phyloP scores from a whole-genome alignment of 1,284 basidiomycete species.

The Veloporphyrellus conicus region DNA sequence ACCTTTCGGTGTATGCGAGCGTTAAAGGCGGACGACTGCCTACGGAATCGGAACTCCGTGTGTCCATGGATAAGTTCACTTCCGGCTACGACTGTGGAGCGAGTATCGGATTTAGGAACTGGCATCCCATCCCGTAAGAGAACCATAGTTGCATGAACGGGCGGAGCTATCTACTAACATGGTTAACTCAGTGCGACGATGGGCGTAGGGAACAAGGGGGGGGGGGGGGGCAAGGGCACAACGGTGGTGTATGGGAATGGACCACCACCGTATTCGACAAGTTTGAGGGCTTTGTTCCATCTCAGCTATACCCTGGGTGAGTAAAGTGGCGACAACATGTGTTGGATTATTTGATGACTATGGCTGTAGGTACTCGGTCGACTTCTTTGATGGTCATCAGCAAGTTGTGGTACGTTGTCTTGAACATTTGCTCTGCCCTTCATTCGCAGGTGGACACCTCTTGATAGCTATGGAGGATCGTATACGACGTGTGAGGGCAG shows the following conservation, averaged over 20 bases:
- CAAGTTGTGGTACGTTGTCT: conserved; percentile 67
- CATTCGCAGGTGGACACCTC: conserved; percentile 5
- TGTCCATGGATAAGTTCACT: conserved; percentile 71
- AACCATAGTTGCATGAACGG: background rate
- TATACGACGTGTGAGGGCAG: conserved; percentile 60
- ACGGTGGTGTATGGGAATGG: conserved; percentile 99
- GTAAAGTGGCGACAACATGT: conserved; percentile 8
- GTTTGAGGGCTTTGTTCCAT: conserved; percentile 73
- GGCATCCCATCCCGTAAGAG: conserved; percentile 87
- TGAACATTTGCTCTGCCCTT: background rate
- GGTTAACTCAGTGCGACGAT: conserved; percentile 53
- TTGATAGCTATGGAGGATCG: conserved; percentile 80
- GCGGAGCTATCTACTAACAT: conserved; percentile 5
- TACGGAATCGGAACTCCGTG: conserved; percentile 81
- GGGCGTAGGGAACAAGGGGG: conserved; percentile 44
- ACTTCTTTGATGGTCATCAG: conserved; percentile 87
- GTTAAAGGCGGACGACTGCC: conserved; percentile 89
- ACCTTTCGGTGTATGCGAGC: conserved; percentile 75
- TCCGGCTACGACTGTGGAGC: conserved; percentile 68
- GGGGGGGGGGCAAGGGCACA: conserved; percentile 71
- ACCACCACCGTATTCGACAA: conserved; percentile 76
- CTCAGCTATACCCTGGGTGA: conserved; percentile 78
- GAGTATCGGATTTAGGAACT: conserved; percentile 86
- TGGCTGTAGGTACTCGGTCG: conserved; percentile 64
- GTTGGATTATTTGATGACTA: conserved; percentile 5